Conservation (phyloP, 495 filamentous ascomycete genomes). For the Penicillium goetzii region DNA sequence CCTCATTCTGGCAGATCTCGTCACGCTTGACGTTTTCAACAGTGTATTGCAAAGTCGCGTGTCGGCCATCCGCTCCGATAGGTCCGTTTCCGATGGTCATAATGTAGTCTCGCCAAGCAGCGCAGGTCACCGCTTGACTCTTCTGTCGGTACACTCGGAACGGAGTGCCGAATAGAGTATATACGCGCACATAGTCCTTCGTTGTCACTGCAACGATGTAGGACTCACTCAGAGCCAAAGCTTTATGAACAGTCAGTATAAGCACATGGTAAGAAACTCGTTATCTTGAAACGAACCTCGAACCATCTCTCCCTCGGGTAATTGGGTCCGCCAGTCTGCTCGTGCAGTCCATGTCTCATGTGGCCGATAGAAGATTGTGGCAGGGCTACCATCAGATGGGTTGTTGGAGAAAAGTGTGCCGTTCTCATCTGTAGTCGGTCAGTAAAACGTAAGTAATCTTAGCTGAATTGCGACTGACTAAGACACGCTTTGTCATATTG, state of each 20-base stretch:
- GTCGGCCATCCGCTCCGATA: constrained; percentile 73
- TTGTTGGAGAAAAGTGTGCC: constrained; percentile 86
- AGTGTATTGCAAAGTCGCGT: constrained; percentile 73
- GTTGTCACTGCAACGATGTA: constrained; percentile 87
- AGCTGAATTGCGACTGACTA: constrained; percentile 44
- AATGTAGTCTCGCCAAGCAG: constrained; percentile 91
- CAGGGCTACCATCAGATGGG: constrained; percentile 66
- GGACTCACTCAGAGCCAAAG: constrained; percentile 89
- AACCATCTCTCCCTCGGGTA: constrained; percentile 81
- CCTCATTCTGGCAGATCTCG: constrained; percentile 88
- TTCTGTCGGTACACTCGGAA: constrained; percentile 89
- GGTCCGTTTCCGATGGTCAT: constrained; percentile 92
- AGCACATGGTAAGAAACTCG: background rate
- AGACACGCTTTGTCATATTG: constrained; percentile 95
- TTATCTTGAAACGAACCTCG: constrained; percentile 44
- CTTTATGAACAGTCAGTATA: constrained; percentile 37
- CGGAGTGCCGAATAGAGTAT: constrained; percentile 89
- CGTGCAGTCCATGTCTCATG: constrained; percentile 95
- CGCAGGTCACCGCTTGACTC: constrained; percentile 88
- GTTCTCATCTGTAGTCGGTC: constrained; percentile 63
- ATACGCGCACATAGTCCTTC: constrained; percentile 85
- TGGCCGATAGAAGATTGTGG: constrained; percentile 92
- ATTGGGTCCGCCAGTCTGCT: constrained; percentile 83
- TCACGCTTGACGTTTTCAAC: constrained; percentile 93
- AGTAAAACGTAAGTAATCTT: constrained; percentile 26